Evolutionary conservation across 805 yeast species (phyloP), one percentile per base, ranked within the genome.

Genomic region (Suhomyces pyralidae): DNA sequence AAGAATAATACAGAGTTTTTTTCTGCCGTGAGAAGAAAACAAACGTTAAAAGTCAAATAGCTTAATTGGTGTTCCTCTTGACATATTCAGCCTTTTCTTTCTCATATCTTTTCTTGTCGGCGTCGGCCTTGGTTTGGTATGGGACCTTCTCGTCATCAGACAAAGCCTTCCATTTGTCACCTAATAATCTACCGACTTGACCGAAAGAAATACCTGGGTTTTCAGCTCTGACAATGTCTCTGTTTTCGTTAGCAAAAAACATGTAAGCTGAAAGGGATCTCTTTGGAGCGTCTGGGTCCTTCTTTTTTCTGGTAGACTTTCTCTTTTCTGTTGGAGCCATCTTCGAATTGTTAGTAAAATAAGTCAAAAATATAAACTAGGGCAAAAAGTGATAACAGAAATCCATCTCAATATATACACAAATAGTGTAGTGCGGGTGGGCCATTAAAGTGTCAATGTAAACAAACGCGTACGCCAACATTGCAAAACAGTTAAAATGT

Each of bases 261-360:
- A 94, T 92, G 85, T 93, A 94, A 48, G 98, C 97, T 55, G 97
- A 90, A 71, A 94, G 79, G 24, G 97, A 90, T 77, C 98, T 90
- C 90, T 94, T 94, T 74, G 99, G 99, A 60, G 99, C 99, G 75
- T 93, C 92, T 79, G 99, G 97, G 74, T 90, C 96, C 79, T 76
- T 76, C 78, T 75, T 76, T 66, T 75, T 75, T 73, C 80, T 75
- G 52, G 74, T 63, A 51, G 76, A 53, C 60, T 70, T 76, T 68
- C 72, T 75, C 62, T 68, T 76, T 63, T 76, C 80, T 55, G 76
- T 51, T 26, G 60, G 43, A 43, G 58, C 40, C 52, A 49, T 53
- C 47, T 32, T n/a, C 25, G 22, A 14, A 28, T 28, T 17, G 58
- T 53, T 52, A 55, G 56, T 55, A 52, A 50, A 17, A 49, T 26